Conservation (phyloP, 2,329 filamentous ascomycete species). For the Emmonsiellopsis sp. region DNA sequence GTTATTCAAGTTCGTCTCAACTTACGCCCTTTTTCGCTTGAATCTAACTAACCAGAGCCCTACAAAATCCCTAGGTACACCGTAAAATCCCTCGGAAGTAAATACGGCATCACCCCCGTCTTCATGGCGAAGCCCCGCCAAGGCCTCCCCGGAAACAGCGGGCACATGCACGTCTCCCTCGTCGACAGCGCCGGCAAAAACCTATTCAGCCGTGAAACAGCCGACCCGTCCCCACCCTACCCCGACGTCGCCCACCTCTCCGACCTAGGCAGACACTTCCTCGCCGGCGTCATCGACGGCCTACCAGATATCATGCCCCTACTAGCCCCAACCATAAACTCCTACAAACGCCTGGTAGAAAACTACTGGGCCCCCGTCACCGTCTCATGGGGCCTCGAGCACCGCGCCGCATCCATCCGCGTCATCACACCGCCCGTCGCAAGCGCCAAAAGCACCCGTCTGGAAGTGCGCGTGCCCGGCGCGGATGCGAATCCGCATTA, state of each 20-base stretch:
- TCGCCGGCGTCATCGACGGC: constrained; percentile 80
- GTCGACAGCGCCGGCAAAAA: constrained; percentile 75
- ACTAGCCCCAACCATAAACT: constrained; percentile 90
- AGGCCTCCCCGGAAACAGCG: constrained; percentile 86
- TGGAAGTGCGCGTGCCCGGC: constrained; percentile 89
- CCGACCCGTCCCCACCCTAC: constrained; percentile 63
- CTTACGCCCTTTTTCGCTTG: background rate
- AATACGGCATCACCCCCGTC: constrained; percentile 86
- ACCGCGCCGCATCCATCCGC: constrained; percentile 83
- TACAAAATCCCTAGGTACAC: constrained; percentile 49
- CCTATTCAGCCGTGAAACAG: constrained; percentile 63
- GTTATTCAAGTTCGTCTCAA: constrained; percentile 67
- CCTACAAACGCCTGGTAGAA: constrained; percentile 94
- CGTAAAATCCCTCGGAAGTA: constrained; percentile 78
- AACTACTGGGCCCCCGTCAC: constrained; percentile 99
- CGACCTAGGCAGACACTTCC: constrained; percentile 83
- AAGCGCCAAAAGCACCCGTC: constrained; percentile 75
- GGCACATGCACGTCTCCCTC: constrained; percentile 90
- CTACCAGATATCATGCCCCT: constrained; percentile 94
- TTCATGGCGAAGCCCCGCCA: constrained; percentile 98
- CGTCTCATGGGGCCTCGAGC: constrained; percentile 93
- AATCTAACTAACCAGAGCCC: background rate
- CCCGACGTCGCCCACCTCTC: constrained; percentile 71
- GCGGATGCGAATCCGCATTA: constrained; percentile 86
- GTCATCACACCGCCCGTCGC: constrained; percentile 82